A percentile compares a stretch with the other conserved stretches of the same genome.
Conservation (phyloP, 2,329 filamentous ascomycete genomes). For the Claviceps fusiformis region DNA sequence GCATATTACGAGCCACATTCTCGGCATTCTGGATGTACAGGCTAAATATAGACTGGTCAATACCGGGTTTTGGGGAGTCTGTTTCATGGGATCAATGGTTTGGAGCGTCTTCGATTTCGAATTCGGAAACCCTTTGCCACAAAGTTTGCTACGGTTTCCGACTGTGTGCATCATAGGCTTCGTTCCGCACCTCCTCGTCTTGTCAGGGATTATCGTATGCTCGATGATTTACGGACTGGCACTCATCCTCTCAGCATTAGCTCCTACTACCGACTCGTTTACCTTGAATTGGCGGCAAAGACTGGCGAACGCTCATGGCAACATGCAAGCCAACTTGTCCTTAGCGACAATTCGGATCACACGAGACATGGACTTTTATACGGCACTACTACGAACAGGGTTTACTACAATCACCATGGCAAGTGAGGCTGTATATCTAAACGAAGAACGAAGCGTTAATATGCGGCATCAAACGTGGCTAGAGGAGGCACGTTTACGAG, state of each 20-base stretch:
- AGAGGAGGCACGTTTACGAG: slow-evolving; percentile 70
- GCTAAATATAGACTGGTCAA: slow-evolving; percentile 68
- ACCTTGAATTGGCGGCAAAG: slow-evolving; percentile 42
- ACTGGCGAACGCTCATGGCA: slow-evolving; percentile 59
- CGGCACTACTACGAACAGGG: slow-evolving; percentile 70
- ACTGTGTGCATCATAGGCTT: slow-evolving; percentile 93
- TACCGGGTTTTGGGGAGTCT: slow-evolving; percentile 79
- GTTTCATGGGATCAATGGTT: slow-evolving; percentile 75
- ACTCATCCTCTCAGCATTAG: slow-evolving; percentile 54
- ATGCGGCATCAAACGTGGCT: slow-evolving; percentile 75
- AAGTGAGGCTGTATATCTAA: slow-evolving; percentile 89
- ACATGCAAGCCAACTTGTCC: slow-evolving; percentile 85
- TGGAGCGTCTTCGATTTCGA: slow-evolving; percentile 58
- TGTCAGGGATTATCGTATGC: slow-evolving; percentile 66
- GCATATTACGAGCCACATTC: slow-evolving; percentile 68
- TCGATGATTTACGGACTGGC: slow-evolving; percentile 65
- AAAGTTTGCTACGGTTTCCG: slow-evolving; percentile 71
- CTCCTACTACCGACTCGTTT: slow-evolving; percentile 12
- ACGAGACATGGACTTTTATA: slow-evolving; percentile 91
- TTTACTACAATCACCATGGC: slow-evolving; percentile 85
- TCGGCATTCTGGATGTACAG: slow-evolving; percentile 72
- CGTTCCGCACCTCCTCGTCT: slow-evolving; percentile 80
- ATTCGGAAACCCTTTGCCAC: slow-evolving; percentile 42
- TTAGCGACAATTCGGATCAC: slow-evolving; percentile 68
- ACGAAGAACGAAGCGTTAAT: slow-evolving; percentile 68